These are phyloP conservation scores for Cryptosporidium ryanae DNA, from an alignment of 169 alveolate species.

Conservation along the genomic window DNA sequence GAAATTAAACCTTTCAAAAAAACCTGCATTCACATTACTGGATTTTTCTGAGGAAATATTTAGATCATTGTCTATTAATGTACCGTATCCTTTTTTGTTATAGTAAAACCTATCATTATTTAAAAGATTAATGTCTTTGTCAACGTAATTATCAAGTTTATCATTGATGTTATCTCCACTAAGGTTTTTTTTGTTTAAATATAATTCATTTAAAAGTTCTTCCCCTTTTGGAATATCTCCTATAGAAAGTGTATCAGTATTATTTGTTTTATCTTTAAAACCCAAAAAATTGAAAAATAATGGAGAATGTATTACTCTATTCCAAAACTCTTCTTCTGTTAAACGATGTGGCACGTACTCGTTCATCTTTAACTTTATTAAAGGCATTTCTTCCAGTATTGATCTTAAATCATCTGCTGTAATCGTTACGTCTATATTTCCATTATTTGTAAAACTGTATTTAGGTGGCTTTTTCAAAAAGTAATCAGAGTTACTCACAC, in stretches of 20 bases:
- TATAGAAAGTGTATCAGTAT: slow-evolving; percentile 22
- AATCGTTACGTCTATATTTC: slow-evolving; percentile 57
- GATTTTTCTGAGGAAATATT: slow-evolving; percentile 36
- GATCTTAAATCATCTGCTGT: slow-evolving; percentile 61
- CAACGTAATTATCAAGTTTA: slow-evolving; percentile 21
- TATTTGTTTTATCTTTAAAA: background rate
- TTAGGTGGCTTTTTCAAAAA: slow-evolving; percentile 68
- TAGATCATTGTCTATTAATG: slow-evolving; percentile 29
- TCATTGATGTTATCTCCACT: slow-evolving; percentile 1
- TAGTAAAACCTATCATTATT: slow-evolving; percentile 12
- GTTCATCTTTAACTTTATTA: slow-evolving; percentile 27
- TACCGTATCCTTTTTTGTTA: slow-evolving; percentile 56
- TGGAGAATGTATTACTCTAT: slow-evolving; percentile 63
- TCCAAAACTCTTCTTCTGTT: slow-evolving; percentile 73
- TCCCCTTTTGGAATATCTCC: slow-evolving; percentile 70
- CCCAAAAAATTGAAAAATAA: slow-evolving; percentile 62
- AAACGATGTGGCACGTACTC: slow-evolving; percentile 73
- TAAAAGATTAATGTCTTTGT: slow-evolving; percentile 36
- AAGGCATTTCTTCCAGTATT: slow-evolving; percentile 64
- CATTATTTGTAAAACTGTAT: slow-evolving; percentile 14
- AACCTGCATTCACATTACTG: slow-evolving; percentile 29
- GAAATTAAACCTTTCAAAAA: slow-evolving; percentile 65
- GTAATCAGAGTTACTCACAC: slow-evolving; percentile 29
- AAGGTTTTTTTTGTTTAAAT: slow-evolving; percentile 6
- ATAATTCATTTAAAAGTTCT: slow-evolving; percentile 34